These are phyloP conservation scores for Neurospora sublineolata DNA, from an alignment of 495 filamentous ascomycete species.

Conservation along the genomic window DNA sequence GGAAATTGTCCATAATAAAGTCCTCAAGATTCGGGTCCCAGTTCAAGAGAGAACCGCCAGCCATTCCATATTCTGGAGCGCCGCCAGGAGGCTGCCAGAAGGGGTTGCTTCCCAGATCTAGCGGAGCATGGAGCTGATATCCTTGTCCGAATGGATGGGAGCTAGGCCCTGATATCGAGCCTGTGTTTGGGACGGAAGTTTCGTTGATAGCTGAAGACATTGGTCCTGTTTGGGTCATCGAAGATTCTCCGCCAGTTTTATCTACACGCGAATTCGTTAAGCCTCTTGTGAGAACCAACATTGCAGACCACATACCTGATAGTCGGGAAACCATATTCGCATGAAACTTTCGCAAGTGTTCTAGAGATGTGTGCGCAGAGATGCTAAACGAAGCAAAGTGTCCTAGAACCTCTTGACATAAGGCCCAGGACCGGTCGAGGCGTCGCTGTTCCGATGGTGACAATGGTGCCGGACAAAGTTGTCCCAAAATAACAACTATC, in stretches of 20 bases:
- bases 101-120: constrained; percentile 2
- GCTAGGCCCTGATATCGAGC: background rate
- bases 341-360: constrained; percentile 9
- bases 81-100: constrained; percentile 9
- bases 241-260: background rate
- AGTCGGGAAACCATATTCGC: constrained; percentile 9
- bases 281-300: background rate
- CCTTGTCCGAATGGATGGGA: background rate
- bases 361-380: constrained; percentile 9
- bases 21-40: constrained; percentile 14
- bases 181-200: background rate
- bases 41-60: constrained; percentile 4
- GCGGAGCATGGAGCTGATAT: background rate
- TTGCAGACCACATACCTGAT: background rate
- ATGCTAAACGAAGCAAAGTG: constrained; percentile 15
- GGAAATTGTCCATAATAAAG: background rate
- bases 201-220: background rate
- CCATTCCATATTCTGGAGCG: constrained; percentile 1
- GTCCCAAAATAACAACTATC: constrained; percentile 24
- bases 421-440: constrained; percentile 6
- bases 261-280: background rate
- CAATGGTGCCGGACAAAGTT: constrained; percentile 2
- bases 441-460: constrained; percentile 4
- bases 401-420: constrained; percentile 7
- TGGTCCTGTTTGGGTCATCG: background rate